Base-by-base conservation (phyloP, 1,284 basidiomycete species). In the Tilletia indica region DNA sequence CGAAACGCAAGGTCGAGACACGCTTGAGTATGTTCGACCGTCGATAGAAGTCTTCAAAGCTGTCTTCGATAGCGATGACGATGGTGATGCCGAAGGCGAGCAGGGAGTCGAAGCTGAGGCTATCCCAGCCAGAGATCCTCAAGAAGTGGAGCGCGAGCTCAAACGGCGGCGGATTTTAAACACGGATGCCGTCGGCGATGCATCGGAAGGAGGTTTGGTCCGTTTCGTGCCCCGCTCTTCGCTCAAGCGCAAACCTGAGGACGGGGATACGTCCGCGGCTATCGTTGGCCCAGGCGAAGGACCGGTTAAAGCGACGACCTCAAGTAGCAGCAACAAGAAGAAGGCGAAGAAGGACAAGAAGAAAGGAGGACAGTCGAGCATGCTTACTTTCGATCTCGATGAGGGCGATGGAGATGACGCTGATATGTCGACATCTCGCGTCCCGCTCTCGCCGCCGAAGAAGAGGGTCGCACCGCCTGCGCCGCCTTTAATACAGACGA, bases 41-140 rank as follows among this genome's bases (percentile, higher is more conserved):
- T 87, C 90, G 2, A 92, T 94, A 87, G 92, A 95, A 80, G 90
- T 98, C 51, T 98, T 97, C 88, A 96, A 96, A 83, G 93, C 83
- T 16, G 83, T 86, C 58, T 86, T 86, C 76, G 85, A 70, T 4
- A 73, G 73, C 1, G 72, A 93, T 90, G 71, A 94, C 90, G 63
- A 93, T 89, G 82, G 95, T 90, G 77, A 93, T 89, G 68, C 94
- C 89, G 86, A 96, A 0, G 71, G 92, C 90, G 70, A 94, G 91
- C 51, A 91, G 89, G 34, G 12, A 19, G 61, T 21, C 3, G 16
- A 38, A 16, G 12, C 61, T 19, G 34, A 36, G 16, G 14, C 4
- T 1, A 3, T 1, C 51, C 2, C 19, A 8, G 16, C 51, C 51
- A 19, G 19, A 6, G 19, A 25, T 25, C 51, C 8, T 11, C 19